These are phyloP conservation scores for Coemansia asiatica DNA, from an alignment of 192 early-diverging fungal genomes.

Conservation along the genomic window DNA sequence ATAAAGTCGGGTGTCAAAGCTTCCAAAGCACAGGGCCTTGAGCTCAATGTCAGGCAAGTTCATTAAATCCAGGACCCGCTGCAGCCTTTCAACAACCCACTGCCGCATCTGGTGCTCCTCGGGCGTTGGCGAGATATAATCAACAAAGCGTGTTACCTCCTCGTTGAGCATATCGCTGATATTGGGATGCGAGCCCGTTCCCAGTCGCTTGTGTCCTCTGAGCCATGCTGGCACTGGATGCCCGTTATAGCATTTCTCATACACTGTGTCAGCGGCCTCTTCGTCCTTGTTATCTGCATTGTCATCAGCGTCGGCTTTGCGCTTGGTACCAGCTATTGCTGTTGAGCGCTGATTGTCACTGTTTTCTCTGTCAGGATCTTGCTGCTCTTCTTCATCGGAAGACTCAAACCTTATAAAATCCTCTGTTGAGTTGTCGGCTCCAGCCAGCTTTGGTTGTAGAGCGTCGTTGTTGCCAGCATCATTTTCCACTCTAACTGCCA, in stretches of 20 bases:
- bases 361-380: neutral
- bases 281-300: neutral
- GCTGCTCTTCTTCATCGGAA: conserved; percentile 9
- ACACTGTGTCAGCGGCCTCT: neutral
- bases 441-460: neutral
- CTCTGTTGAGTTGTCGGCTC: neutral
- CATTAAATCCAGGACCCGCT: conserved; percentile 48
- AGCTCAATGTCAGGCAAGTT: conserved; percentile 17
- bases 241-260: conserved; percentile 48
- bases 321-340: neutral
- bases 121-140: conserved; percentile 78
- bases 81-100: conserved; percentile 68
- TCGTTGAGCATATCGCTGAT: conserved; percentile 55
- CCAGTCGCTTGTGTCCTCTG: conserved; percentile 23
- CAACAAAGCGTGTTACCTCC: conserved; percentile 75
- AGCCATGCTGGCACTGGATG: conserved; percentile 52
- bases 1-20: conserved; percentile 84
- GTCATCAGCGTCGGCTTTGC: conserved; percentile 10
- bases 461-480: no score
- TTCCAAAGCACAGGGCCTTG: conserved; percentile 72
- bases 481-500: neutral
- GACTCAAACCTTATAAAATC: conserved; percentile 4
- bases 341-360: neutral
- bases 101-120: conserved; percentile 77
- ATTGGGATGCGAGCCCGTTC: conserved; percentile 33